Conservation (phyloP, 495 filamentous ascomycete genomes). For the Neurospora sp. region DNA sequence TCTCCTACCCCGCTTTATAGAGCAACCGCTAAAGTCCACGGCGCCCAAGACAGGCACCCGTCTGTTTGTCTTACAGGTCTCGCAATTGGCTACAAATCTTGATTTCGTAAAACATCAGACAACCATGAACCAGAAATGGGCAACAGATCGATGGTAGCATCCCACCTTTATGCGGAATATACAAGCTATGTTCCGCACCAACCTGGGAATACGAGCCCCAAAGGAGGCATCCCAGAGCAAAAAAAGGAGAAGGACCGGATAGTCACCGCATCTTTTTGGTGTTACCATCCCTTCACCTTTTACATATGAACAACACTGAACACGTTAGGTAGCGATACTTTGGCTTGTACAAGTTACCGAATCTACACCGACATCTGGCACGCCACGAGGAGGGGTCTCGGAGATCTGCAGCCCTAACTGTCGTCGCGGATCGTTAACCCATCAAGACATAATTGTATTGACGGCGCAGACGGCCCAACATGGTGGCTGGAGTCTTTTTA, state of each 20-base stretch:
- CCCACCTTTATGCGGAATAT: neutral
- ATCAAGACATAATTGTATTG: neutral
- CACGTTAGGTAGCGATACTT: neutral
- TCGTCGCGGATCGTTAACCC: neutral
- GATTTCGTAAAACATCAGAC: neutral
- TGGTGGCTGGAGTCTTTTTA: neutral
- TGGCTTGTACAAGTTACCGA: neutral
- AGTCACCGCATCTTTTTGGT: neutral
- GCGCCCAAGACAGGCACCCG: neutral
- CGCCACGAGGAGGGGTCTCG: slow-evolving; percentile 2
- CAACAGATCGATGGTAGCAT: neutral
- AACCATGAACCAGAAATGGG: neutral
- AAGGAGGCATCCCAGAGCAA: neutral
- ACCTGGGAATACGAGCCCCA: neutral
- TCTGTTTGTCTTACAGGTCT: neutral
- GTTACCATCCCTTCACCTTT: neutral
- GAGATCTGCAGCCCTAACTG: slow-evolving; percentile 6
- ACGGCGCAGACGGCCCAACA: neutral
- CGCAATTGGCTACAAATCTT: neutral
- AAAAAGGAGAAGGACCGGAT: neutral
- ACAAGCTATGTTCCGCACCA: neutral
- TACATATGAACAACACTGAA: neutral
- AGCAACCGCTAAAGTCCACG: neutral
- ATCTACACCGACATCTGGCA: slow-evolving; percentile 10
- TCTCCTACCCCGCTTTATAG: neutral